phyloP scores from a whole-genome alignment of 1,139 yeast genomes.

The Kurtzmaniella quercitrusa region DNA sequence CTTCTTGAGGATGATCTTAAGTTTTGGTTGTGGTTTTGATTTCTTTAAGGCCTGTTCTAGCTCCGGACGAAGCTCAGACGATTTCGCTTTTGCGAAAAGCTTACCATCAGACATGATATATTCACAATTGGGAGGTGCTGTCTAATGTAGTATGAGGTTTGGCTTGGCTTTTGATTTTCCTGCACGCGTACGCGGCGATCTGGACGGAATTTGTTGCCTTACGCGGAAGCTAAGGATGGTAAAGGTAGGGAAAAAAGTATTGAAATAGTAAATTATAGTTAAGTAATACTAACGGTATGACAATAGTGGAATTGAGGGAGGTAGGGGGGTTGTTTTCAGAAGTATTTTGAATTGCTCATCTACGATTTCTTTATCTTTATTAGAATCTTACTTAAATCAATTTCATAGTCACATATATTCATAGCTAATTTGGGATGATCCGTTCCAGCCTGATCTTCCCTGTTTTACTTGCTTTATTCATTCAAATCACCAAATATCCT shows the following conservation, averaged over 20 bases:
- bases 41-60: constrained; percentile 52
- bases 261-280: no score
- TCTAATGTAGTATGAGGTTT: not conserved
- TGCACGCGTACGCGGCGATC: constrained; percentile 1
- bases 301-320: no score
- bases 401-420: no score
- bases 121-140: not conserved
- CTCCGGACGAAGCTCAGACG: constrained; percentile 55
- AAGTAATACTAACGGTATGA: no score
- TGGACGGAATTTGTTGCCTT: no score
- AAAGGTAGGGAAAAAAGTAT: no score
- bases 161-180: not conserved
- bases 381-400: no score
- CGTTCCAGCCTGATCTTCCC: not conserved
- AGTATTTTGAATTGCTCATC: no score
- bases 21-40: constrained; percentile 44
- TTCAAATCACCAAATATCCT: constrained; percentile 47
- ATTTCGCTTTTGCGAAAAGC: constrained; percentile 40
- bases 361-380: no score
- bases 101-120: constrained; percentile 41
- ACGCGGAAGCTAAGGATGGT: no score
- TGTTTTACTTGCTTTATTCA: not conserved
- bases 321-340: no score
- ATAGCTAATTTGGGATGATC: no score
- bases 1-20: constrained; percentile 66